These are phyloP conservation scores for Camelina neglecta DNA, from an alignment of 345 rosid species.

Conservation along the genomic window DNA sequence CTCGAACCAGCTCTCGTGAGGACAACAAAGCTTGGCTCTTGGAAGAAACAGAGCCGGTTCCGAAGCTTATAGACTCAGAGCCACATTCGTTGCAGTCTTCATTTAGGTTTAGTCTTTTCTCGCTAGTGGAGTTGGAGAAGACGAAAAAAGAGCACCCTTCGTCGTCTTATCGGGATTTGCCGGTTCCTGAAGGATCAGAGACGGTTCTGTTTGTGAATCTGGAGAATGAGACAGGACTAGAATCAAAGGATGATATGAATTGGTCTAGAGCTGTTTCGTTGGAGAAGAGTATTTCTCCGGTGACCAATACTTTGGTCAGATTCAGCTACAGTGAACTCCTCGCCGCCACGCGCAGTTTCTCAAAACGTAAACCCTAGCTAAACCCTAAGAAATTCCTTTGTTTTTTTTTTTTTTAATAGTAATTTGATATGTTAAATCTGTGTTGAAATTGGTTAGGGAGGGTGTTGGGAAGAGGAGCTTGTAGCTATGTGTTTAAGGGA, in stretches of 20 bases:
- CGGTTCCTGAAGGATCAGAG: constrained; percentile 46
- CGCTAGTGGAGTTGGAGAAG: constrained; percentile 82
- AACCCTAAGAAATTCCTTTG: background rate
- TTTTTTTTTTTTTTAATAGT: no score
- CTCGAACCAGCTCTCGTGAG: constrained; percentile 33
- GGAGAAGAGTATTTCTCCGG: constrained; percentile 79
- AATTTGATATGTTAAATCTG: background rate
- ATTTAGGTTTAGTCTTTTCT: constrained; percentile 88
- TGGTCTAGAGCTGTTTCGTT: constrained; percentile 72
- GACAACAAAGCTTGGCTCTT: constrained; percentile 87
- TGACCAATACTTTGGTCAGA: constrained; percentile 61
- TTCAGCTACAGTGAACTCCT: constrained; percentile 75
- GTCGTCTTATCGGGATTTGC: constrained; percentile 8
- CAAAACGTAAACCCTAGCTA: constrained; percentile 60
- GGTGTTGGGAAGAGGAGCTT: constrained; percentile 94
- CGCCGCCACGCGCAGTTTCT: constrained; percentile 79
- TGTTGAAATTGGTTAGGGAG: constrained; percentile 57
- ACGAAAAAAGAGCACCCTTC: constrained; percentile 49
- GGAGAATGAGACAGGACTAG: constrained; percentile 56
- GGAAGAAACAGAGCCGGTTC: constrained; percentile 63
- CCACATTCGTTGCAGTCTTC: constrained; percentile 91
- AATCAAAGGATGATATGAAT: constrained; percentile 55
- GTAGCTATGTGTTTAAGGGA: constrained; percentile 89
- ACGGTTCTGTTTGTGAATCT: constrained; percentile 83
- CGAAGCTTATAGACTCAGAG: constrained; percentile 62